Conservation (phyloP, 805 yeast species). For the Priceomyces medius region DNA sequence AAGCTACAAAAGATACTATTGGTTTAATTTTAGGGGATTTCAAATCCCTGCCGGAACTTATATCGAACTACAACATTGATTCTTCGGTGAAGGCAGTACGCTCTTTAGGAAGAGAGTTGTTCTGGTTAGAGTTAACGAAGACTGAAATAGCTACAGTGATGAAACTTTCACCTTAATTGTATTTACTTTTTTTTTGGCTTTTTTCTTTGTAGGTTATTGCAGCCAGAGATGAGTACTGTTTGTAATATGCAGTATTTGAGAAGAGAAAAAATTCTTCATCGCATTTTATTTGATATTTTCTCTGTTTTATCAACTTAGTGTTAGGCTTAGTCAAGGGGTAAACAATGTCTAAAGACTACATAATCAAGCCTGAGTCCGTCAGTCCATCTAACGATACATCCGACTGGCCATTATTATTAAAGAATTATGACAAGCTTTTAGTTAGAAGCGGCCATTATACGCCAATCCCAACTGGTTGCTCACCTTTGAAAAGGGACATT, state of each 20-base stretch:
- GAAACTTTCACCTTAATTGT: conserved; percentile 7
- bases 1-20: conserved; percentile 68
- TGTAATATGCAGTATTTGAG: conserved; percentile 1
- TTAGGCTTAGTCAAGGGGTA: background rate
- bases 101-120: conserved; percentile 37
- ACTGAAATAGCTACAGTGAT: conserved; percentile 28
- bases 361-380: conserved; percentile 85
- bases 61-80: conserved; percentile 33
- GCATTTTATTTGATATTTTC: background rate
- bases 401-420: conserved; percentile 92
- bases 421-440: conserved; percentile 88
- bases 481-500: conserved; percentile 92
- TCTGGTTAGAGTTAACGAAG: conserved; percentile 40
- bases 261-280: conserved; percentile 1
- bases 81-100: conserved; percentile 35
- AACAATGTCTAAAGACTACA: conserved; percentile 63
- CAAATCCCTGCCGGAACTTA: conserved; percentile 29
- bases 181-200: no score
- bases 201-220: no score
- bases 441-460: conserved; percentile 98
- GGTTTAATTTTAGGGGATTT: conserved; percentile 56
- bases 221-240: conserved; percentile 2
- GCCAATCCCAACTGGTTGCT: conserved; percentile 93
- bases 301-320: background rate
- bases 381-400: conserved; percentile 82